These are phyloP conservation scores for Phytophthora sojae DNA, from an alignment of 352 stramenopile species.

Conservation along the genomic window DNA sequence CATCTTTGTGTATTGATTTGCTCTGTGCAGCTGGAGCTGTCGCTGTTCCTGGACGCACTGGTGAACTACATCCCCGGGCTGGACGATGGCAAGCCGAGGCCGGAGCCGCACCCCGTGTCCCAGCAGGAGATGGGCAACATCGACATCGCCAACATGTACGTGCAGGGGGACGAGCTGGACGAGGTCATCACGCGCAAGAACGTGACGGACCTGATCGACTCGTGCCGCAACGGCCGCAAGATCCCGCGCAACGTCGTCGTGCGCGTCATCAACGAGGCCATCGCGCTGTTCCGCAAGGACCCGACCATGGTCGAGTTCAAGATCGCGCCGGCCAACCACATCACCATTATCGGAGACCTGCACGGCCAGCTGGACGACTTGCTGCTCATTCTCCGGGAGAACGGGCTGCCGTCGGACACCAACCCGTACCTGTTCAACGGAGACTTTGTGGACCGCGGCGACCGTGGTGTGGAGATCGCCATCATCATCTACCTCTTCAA, in stretches of 20 bases:
- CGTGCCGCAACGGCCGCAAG: slow-evolving; percentile 80
- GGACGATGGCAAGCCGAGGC: slow-evolving; percentile 49
- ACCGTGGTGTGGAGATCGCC: slow-evolving; percentile 81
- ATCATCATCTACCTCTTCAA: slow-evolving; percentile 88
- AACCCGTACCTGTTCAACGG: slow-evolving; percentile 92
- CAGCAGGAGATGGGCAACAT: slow-evolving; percentile 75
- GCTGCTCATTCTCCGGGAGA: slow-evolving; percentile 85
- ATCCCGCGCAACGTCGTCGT: slow-evolving; percentile 82
- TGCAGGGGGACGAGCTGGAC: slow-evolving; percentile 64
- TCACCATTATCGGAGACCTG: slow-evolving; percentile 85
- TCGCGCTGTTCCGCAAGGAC: slow-evolving; percentile 54
- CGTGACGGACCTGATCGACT: slow-evolving; percentile 78
- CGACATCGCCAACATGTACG: slow-evolving; percentile 89
- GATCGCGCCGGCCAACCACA: slow-evolving; percentile 76
- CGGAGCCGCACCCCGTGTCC: slow-evolving; percentile 34
- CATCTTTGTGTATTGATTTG: not conserved
- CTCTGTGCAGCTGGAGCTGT: slow-evolving; percentile 69
- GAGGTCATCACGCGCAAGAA: slow-evolving; percentile 71
- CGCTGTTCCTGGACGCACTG: slow-evolving; percentile 78
- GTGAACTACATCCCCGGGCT: slow-evolving; percentile 81
- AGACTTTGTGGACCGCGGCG: slow-evolving; percentile 85
- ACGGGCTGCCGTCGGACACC: slow-evolving; percentile 70
- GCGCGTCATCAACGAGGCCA: slow-evolving; percentile 72
- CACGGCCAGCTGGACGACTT: slow-evolving; percentile 89
- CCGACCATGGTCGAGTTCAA: slow-evolving; percentile 75